Evolutionary conservation across 129 eudicot genomes (phyloP), one percentile per base, ranked within the genome.

Genomic region (Helianthus tuberosus): DNA sequence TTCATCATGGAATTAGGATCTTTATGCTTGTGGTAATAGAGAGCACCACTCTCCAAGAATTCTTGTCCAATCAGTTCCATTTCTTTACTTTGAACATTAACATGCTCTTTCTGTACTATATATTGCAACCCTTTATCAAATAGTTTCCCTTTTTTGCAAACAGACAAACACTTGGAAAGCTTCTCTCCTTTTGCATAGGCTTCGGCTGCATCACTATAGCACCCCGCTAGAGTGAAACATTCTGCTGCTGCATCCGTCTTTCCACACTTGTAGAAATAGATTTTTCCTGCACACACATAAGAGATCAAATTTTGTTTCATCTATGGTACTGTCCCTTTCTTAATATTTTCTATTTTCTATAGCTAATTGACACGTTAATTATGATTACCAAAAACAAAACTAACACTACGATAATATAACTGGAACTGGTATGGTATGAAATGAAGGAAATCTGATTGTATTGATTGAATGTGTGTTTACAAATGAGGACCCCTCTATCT

Each of bases 61-160:
- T 78, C 82, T 29, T 84, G 88, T 57, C 75, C 86, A n/a, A 87
- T 75, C 53, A 73, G 71, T 64, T 85, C 84, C 0, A 87, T 35
- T 54, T 89, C 93, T 49, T 68, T 80, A 43, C 75, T 71, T 35
- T 57, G 74, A 7, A 32, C 43, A 46, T 51, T 6, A 23, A 39
- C 71, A 12, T 75, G 81, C 7, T 73, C 53, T 80, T 92, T 92
- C 97, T 36, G 0, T 79, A 78, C 79, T 35, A 81, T 83, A 62
- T 84, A 91, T 29, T 83, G 80, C 81, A 91, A 50, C n/a, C 97
- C 97, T 78, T 70, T 43, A 62, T 83, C 89, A 46, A 82, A 92
- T 27, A 75, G 67, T 15, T 87, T 82, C 4, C 91, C 97, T 8
- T 81, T 79, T n/a, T 80, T 79, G 79, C 97, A 89, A 54, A 73